Evolutionary conservation across 257 asterid species (phyloP), one percentile per base, ranked within the genome.

Genomic region (Nicotiana otophora): DNA sequence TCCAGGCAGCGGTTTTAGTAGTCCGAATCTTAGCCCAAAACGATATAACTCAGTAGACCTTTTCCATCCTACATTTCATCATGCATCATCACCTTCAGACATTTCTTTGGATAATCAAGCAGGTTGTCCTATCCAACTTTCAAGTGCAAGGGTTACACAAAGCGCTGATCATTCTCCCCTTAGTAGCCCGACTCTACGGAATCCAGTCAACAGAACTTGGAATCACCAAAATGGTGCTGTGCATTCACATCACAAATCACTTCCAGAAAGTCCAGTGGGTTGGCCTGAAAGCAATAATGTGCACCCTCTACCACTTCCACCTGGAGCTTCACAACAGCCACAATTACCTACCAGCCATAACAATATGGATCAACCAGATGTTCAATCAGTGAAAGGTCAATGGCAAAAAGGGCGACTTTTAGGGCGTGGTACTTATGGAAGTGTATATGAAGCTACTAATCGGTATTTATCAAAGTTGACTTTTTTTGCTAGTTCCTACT

Each of bases 371-470:
- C 93, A 78, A 75, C 20, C 84, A 16, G 92, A 90, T 48, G 19
- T 51, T 77, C 83, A 88, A 17, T 85, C 84, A 14, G 83, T 86
- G 39, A 92, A 88, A 86, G 91, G 95, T 60, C 98, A 90, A 34
- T 95, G 98, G 98, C 86, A 83, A 85, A 93, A 85, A 85, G 97
- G 98, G 80, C 86, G 83, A 81, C 91, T 87, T n/a, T 87, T 95
- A 33, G 98, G 98, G 0, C 95, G 93, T 36, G 98, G 98, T 55
- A 90, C 98, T 20, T 95, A 86, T 86, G 98, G 98, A 82, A 93
- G 88, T 84, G 98, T 95, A 51, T 95, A 93, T 82, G 87, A 89
- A 77, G 98, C 98, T 62, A 91, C 97, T 68, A 90, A 95, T 78
- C 76, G 94, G 98, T 95, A 88, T 78, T 90, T 58, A 31, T 20